Conservation (phyloP, 257 asterid species). For the Avicennia marina region DNA sequence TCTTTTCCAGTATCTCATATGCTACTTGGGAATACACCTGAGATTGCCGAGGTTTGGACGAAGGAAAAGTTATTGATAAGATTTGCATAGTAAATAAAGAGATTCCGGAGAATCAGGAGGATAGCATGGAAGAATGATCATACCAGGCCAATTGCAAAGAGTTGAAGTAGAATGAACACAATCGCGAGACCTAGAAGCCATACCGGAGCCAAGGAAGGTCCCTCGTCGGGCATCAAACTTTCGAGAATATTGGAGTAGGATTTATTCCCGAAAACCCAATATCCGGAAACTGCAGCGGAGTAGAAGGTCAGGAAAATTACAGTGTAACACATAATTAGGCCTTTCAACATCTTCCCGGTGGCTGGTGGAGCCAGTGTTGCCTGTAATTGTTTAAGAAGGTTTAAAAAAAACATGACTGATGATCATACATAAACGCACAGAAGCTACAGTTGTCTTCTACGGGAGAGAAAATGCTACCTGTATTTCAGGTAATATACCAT, state of each 20-base stretch:
- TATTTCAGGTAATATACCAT: constrained; percentile 93
- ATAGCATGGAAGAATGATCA: constrained; percentile 18
- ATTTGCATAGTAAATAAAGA: no score
- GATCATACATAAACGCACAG: no score
- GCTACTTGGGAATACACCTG: constrained; percentile 98
- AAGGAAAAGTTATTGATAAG: neutral
- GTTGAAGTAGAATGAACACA: constrained; percentile 63
- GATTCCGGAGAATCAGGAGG: neutral
- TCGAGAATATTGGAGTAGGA: constrained; percentile 70
- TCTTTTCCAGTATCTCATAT: constrained; percentile 86
- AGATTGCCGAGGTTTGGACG: neutral
- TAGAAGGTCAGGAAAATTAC: constrained; percentile 81
- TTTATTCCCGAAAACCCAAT: constrained; percentile 86
- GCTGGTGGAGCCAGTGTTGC: constrained; percentile 98
- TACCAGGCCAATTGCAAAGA: constrained; percentile 84
- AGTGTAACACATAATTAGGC: constrained; percentile 81
- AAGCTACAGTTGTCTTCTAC: no score
- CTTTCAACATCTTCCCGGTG: constrained; percentile 91
- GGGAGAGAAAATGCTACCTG: constrained; percentile 54
- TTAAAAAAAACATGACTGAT: no score
- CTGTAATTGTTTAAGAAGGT: constrained; percentile 44
- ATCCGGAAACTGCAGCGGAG: constrained; percentile 87
- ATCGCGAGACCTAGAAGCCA: constrained; percentile 64
- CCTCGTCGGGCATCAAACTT: constrained; percentile 73
- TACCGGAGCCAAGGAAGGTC: constrained; percentile 73